Percentiles rank a stretch among this genome's conserved stretches.
phyloP scores from a whole-genome alignment of 139 green algal species.

The Chlorella sp. region DNA sequence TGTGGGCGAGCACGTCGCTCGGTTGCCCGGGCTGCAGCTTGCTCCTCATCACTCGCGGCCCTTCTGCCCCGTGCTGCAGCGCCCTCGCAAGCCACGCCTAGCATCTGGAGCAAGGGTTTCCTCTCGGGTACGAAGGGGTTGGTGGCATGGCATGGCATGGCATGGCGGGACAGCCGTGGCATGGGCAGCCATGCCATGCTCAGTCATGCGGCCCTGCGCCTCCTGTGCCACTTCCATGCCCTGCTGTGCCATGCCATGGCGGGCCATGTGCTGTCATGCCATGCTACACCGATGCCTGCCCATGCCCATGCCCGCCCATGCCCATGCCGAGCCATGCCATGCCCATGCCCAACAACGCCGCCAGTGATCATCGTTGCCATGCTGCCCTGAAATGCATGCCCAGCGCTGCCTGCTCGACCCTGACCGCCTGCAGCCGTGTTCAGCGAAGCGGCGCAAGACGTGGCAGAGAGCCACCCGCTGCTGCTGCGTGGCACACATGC shows the following conservation, averaged over 20 bases:
- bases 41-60: neutral
- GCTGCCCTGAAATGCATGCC: neutral
- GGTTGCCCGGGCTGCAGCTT: too few relatives aligned
- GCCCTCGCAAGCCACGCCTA: constrained; percentile 35
- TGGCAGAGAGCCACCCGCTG: constrained; percentile 35
- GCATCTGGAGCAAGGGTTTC: constrained; percentile 37
- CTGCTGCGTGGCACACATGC: constrained; percentile 4
- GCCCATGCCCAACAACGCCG: too few relatives aligned
- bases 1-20: too few relatives aligned
- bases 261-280: too few relatives aligned
- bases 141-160: too few relatives aligned
- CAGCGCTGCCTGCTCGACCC: constrained; percentile 4
- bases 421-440: constrained; percentile 46
- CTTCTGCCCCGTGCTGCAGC: constrained; percentile 19
- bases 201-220: neutral
- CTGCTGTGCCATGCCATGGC: too few relatives aligned
- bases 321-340: too few relatives aligned
- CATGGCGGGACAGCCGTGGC: neutral
- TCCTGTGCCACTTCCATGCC: too few relatives aligned
- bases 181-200: neutral
- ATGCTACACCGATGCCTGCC: too few relatives aligned
- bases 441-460: constrained; percentile 24
- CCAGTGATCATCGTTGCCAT: too few relatives aligned
- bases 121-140: neutral
- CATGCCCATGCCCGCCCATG: too few relatives aligned